Percentiles rank a stretch among this genome's conserved stretches.
Evolutionary conservation across 495 filamentous ascomycete genomes (phyloP).

Genomic region (Aspergillus sclerotioniger): DNA sequence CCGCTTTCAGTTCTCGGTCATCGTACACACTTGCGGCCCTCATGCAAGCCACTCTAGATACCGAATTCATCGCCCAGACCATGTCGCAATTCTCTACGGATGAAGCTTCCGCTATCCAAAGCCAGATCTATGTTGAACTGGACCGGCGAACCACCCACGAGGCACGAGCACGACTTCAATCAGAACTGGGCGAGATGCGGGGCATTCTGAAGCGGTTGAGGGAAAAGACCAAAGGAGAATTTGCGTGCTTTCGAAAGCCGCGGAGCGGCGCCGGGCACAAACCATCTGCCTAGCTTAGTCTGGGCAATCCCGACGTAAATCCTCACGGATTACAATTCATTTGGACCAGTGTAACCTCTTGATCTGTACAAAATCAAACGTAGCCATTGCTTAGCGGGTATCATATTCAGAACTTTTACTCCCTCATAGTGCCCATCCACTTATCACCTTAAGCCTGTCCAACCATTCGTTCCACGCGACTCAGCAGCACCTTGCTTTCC

Average conservation of each 20-base stretch:
- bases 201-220: slow-evolving; percentile 76
- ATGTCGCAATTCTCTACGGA: slow-evolving; percentile 83
- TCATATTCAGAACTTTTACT: slow-evolving; percentile 22
- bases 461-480: slow-evolving; percentile 75
- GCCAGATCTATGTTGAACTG: slow-evolving; percentile 83
- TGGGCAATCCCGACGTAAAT: not conserved
- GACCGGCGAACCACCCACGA: slow-evolving; percentile 84
- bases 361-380: not conserved
- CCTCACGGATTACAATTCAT: not conserved
- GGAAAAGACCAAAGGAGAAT: slow-evolving; percentile 81
- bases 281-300: slow-evolving; percentile 9
- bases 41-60: slow-evolving; percentile 95
- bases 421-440: not conserved
- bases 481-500: slow-evolving; percentile 78
- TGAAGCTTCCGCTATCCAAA: slow-evolving; percentile 73
- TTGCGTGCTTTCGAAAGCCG: slow-evolving; percentile 70
- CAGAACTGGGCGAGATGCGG: slow-evolving; percentile 85
- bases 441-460: slow-evolving; percentile 26
- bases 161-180: slow-evolving; percentile 73
- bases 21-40: slow-evolving; percentile 74
- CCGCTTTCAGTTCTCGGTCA: slow-evolving; percentile 63
- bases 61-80: slow-evolving; percentile 95
- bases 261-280: slow-evolving; percentile 27
- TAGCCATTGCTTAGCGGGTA: slow-evolving; percentile 19
- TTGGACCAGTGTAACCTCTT: too few species aligned